Evolutionary conservation across 2,329 filamentous ascomycete genomes (phyloP).

Genomic region (Aschersonia sp.): DNA sequence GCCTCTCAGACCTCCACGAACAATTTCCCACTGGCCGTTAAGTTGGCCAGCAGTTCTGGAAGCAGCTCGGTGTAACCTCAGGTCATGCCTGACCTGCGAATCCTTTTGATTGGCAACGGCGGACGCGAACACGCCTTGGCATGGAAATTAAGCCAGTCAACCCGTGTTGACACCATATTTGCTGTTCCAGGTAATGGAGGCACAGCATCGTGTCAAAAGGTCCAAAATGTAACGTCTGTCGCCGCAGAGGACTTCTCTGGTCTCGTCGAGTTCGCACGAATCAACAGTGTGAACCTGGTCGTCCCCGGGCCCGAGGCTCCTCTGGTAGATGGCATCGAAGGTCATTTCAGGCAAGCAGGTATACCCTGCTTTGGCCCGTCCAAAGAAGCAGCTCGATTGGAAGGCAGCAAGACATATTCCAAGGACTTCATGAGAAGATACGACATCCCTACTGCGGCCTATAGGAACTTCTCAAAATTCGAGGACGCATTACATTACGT

Average conservation of each 20-base stretch:
- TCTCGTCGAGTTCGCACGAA: slow-evolving; percentile 61
- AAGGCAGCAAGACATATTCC: slow-evolving; percentile 92
- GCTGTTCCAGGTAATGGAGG: slow-evolving; percentile 75
- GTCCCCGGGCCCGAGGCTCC: slow-evolving; percentile 87
- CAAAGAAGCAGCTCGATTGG: slow-evolving; percentile 72
- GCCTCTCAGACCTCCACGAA: too few species aligned
- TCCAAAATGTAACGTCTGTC: slow-evolving; percentile 55
- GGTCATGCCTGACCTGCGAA: slow-evolving; percentile 33
- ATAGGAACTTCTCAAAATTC: slow-evolving; percentile 77
- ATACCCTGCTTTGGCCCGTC: slow-evolving; percentile 80
- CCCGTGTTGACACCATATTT: slow-evolving; percentile 61
- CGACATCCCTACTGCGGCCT: slow-evolving; percentile 79
- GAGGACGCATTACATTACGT: slow-evolving; percentile 61
- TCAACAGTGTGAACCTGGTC: slow-evolving; percentile 64
- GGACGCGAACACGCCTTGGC: slow-evolving; percentile 89
- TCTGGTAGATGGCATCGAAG: slow-evolving; percentile 81
- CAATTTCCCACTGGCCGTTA: too few species aligned
- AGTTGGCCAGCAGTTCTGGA: too few species aligned
- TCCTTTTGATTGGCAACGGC: slow-evolving; percentile 85
- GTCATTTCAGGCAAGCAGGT: slow-evolving; percentile 59
- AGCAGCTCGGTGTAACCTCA: too few species aligned
- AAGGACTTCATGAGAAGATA: slow-evolving; percentile 96
- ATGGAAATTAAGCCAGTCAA: slow-evolving; percentile 83
- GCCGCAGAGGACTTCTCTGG: slow-evolving; percentile 63
- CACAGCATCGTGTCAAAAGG: slow-evolving; percentile 56